phyloP scores from a whole-genome alignment of 139 green algal species.

The Tetraselmis chui region DNA sequence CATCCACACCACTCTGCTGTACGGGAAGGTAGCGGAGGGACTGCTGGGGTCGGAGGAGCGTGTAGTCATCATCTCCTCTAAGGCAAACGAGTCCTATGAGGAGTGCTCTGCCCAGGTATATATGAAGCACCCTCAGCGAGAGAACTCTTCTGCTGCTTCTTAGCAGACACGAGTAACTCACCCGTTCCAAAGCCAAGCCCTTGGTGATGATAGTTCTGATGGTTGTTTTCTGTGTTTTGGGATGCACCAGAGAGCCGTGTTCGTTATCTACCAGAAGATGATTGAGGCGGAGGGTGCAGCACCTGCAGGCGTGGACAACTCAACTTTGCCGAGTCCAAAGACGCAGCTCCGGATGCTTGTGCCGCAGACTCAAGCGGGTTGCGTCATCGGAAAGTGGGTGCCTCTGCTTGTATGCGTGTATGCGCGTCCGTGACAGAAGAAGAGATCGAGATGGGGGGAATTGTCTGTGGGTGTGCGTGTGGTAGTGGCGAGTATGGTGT shows the following conservation, averaged over 20 bases:
- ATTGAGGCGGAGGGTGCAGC: neutral
- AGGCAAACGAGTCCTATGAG: neutral
- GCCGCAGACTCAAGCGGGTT: neutral
- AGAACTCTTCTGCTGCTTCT: no score
- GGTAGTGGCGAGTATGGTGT: no score
- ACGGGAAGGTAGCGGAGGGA: neutral
- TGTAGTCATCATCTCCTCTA: neutral
- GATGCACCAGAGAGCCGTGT: neutral
- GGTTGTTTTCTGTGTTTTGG: no score
- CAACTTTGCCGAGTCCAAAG: neutral
- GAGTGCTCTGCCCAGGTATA: neutral
- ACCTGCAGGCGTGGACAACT: neutral
- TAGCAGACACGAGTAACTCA: no score
- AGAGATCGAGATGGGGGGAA: no score
- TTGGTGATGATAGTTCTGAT: no score
- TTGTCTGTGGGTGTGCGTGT: no score
- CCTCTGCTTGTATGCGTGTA: neutral
- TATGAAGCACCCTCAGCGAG: no score
- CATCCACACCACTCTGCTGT: no score
- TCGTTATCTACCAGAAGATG: neutral
- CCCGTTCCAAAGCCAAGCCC: no score
- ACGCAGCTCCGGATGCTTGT: neutral
- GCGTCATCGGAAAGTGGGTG: neutral
- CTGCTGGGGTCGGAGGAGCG: neutral
- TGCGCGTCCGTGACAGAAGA: no score